Evolutionary conservation across 208 protist species (phyloP), one percentile per base, ranked within the genome.

Genomic region (Trypanosoma cruzi): DNA sequence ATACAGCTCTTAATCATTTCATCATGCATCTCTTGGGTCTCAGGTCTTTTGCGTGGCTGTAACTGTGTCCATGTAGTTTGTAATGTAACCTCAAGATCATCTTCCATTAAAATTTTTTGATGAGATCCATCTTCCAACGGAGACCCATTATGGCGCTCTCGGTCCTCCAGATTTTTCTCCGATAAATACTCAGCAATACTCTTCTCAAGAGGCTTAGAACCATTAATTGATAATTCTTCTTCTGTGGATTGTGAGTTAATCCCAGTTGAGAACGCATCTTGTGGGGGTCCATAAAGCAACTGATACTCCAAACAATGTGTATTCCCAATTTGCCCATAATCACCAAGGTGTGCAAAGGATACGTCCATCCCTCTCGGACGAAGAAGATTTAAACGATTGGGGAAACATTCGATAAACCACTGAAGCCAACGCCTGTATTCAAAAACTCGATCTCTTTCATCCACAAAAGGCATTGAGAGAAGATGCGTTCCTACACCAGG

Each of bases 391-490:
- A 95, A 75, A 37, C 82, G 81, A 11, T 36, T 54, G 26, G 85
- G 79, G 70, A 93, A 97, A 37, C 79, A 75, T 64, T 95, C 89
- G 8, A 92, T 78, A 68, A 86, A 97, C 86, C 87, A 93, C 76
- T 97, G 92, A 22, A 97, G 79, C 60, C 86, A 69, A 34, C 82
- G 84, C 32, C 92, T 81, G 63, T 94, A 93, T 46, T 78, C 74
- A 60, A 92, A 82, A 49, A 97, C 67, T n/a, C 52, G 63, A 44
- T 88, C 64, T 37, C 85, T 77, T 49, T 72, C 75, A 1, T 59
- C 64, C n/a, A 68, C 48, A 49, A 82, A 80, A 2, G 75, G 71
- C 24, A 86, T 77, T 34, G 89, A 95, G 2, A 97, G 75, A 13
- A 95, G 68, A 67, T 97, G 86, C 11, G 81, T 93, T 56, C 87